Evolutionary conservation across 2,329 filamentous ascomycete species (phyloP).

Genomic region (Fusarium goolgardi): DNA sequence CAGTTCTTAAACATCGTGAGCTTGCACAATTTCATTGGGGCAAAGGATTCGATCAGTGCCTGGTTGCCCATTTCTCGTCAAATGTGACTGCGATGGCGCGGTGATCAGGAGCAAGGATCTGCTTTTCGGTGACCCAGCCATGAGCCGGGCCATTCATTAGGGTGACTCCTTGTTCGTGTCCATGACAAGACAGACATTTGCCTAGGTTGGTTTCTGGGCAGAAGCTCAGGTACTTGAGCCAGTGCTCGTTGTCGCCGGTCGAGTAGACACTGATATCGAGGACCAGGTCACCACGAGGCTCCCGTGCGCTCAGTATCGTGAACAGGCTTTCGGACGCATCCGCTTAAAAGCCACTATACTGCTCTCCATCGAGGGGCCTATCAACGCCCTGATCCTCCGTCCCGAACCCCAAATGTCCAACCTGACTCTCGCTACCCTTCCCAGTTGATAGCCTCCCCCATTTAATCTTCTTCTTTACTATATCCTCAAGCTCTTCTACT

Average conservation of each 20-base stretch:
- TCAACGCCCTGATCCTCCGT: constrained; percentile 16
- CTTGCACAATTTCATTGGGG: constrained; percentile 43
- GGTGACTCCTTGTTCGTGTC: constrained; percentile 29
- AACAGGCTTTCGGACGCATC: constrained; percentile 39
- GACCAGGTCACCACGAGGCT: constrained; percentile 48
- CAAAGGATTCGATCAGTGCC: constrained; percentile 47
- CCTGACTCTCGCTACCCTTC: constrained; percentile 8
- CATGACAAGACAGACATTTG: constrained; percentile 19
- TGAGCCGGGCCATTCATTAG: constrained; percentile 46
- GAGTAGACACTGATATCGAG: constrained; percentile 56
- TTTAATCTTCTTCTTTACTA: constrained; percentile 16
- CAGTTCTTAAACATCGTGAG: constrained; percentile 53
- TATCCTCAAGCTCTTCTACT: neutral
- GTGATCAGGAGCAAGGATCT: constrained; percentile 29
- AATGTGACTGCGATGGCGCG: constrained; percentile 40
- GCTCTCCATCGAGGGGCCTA: constrained; percentile 29
- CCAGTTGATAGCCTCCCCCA: constrained; percentile 26
- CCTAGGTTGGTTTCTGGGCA: constrained; percentile 30
- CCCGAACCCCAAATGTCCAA: constrained; percentile 33
- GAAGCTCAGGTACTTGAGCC: constrained; percentile 52
- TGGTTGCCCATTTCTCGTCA: constrained; percentile 42
- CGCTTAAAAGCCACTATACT: constrained; percentile 19
- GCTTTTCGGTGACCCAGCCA: constrained; percentile 48
- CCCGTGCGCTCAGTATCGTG: constrained; percentile 49
- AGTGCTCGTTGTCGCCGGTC: constrained; percentile 52